phyloP scores from a whole-genome alignment of 768 basidiomycete genomes.

The Solioccasus polychromus region DNA sequence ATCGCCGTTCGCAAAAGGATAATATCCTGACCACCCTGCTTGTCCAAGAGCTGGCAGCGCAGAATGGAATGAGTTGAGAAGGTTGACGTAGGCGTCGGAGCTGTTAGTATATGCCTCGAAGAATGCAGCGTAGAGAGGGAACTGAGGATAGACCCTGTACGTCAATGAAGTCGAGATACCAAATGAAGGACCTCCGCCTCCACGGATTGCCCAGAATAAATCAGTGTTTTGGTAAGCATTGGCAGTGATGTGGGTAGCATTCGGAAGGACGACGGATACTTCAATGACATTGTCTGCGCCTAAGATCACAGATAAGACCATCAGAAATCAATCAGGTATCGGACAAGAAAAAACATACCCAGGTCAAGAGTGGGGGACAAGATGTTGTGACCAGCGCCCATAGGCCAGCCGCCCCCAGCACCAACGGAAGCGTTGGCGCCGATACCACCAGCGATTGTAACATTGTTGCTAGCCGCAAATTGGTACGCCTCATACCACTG shows the following conservation, averaged over 20 bases:
- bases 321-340: neutral
- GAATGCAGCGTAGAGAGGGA: slow-evolving; percentile 28
- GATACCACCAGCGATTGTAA: neutral
- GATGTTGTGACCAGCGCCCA: no score
- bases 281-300: neutral
- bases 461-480: neutral
- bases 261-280: neutral
- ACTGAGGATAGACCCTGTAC: slow-evolving; percentile 37
- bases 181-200: slow-evolving; percentile 5
- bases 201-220: slow-evolving; percentile 41
- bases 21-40: slow-evolving; percentile 37
- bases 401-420: no score
- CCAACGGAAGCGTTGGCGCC: neutral
- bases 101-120: neutral
- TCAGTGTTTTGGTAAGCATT: slow-evolving; percentile 39
- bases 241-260: neutral
- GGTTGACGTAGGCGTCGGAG: neutral
- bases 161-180: slow-evolving; percentile 45
- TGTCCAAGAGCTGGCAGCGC: slow-evolving; percentile 34
- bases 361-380: neutral
- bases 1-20: neutral
- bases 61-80: slow-evolving; percentile 1
- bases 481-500: no score
- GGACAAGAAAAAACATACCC: neutral
- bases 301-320: neutral